These are phyloP conservation scores for Gracilariopsis chorda DNA, from an alignment of 23 red algal species.

Conservation along the genomic window DNA sequence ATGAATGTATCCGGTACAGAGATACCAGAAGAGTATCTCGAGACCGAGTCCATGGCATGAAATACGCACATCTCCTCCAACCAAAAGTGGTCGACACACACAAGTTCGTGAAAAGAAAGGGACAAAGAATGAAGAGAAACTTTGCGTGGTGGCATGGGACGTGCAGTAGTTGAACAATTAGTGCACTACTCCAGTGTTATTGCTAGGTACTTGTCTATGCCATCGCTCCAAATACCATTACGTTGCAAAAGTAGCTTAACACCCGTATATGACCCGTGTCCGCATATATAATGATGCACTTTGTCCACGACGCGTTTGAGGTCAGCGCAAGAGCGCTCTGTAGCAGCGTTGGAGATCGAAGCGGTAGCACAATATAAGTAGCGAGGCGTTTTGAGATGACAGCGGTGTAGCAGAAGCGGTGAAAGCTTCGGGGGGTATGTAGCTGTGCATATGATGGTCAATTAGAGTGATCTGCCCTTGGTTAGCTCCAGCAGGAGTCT, in stretches of 20 bases:
- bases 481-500: not conserved
- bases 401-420: not conserved
- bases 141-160: not conserved
- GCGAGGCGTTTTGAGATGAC: not conserved
- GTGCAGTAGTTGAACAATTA: not conserved
- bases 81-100: slow-evolving; percentile 14
- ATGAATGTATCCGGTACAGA: not conserved
- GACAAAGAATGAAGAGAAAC: not conserved
- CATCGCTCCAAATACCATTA: not conserved
- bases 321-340: not conserved
- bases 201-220: not conserved
- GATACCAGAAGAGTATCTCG: not conserved
- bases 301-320: not conserved
- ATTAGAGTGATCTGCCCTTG: not conserved
- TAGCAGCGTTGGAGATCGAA: not conserved
- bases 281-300: not conserved
- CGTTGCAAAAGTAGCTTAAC: not conserved
- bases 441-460: slow-evolving; percentile 24
- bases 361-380: not conserved
- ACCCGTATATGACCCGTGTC: not conserved
- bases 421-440: not conserved
- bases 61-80: not conserved
- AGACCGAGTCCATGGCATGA: not conserved
- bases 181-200: not conserved
- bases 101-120: not conserved